Percentiles rank a stretch among this genome's conserved stretches.
phyloP scores from a whole-genome alignment of 2,329 filamentous ascomycete genomes.

The Diaporthe destruens region DNA sequence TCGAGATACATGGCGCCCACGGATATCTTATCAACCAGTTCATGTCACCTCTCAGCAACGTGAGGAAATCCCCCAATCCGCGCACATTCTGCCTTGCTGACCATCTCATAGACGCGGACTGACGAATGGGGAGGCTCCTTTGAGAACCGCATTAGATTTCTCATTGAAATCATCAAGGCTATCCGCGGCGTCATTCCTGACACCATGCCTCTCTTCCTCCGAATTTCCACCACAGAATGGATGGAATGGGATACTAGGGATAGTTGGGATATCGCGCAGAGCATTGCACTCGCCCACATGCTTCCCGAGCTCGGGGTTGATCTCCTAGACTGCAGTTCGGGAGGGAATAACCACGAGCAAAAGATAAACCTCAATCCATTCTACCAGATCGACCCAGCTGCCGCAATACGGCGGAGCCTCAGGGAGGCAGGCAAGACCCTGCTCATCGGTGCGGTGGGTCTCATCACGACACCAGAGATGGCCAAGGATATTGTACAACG shows the following conservation, averaged over 20 bases:
- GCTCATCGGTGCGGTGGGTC: conserved; percentile 80
- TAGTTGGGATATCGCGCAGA: conserved; percentile 79
- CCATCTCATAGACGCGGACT: conserved; percentile 61
- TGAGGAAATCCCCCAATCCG: conserved; percentile 45
- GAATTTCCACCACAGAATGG: conserved; percentile 74
- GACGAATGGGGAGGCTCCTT: conserved; percentile 76
- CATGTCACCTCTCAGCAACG: conserved; percentile 69
- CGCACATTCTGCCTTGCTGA: background rate
- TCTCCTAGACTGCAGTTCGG: conserved; percentile 84
- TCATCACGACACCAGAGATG: conserved; percentile 76
- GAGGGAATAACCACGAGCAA: conserved; percentile 75
- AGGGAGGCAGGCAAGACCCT: conserved; percentile 62
- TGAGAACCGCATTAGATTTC: conserved; percentile 74
- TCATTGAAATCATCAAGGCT: conserved; percentile 65
- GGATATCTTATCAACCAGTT: conserved; percentile 78
- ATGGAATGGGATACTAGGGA: conserved; percentile 61
- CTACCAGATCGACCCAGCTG: conserved; percentile 82
- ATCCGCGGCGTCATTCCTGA: conserved; percentile 65
- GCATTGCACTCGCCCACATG: conserved; percentile 73
- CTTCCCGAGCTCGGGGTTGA: conserved; percentile 83
- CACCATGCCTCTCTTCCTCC: conserved; percentile 68
- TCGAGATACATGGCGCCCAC: conserved; percentile 77
- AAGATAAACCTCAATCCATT: conserved; percentile 71
- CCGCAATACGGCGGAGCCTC: conserved; percentile 77
- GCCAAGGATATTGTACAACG: conserved; percentile 71